phyloP scores from a whole-genome alignment of 148 eudicot genomes.

The Cornus kousa region DNA sequence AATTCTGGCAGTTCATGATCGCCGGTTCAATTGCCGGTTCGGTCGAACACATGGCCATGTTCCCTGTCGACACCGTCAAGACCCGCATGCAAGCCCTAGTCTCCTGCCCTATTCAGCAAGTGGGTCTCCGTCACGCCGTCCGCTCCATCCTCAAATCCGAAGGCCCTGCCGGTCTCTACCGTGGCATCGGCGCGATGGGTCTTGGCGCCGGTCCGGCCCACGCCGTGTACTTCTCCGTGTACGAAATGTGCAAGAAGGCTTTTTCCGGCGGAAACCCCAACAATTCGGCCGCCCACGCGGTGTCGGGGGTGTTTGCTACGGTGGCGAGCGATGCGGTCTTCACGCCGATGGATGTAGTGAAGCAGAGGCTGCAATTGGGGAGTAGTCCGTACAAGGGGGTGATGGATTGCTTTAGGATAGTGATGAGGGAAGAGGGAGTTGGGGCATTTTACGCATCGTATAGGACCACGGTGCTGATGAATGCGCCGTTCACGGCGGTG shows the following conservation, averaged over 20 bases:
- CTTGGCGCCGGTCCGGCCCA: slow-evolving; percentile 90
- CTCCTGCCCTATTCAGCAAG: slow-evolving; percentile 61
- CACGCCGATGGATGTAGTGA: slow-evolving; percentile 86
- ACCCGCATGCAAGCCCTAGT: slow-evolving; percentile 84
- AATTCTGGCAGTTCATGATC: slow-evolving; percentile 76
- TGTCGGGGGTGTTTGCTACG: slow-evolving; percentile 65
- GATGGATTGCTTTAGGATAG: slow-evolving; percentile 60
- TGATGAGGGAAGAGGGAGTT: slow-evolving; percentile 64
- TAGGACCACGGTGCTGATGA: slow-evolving; percentile 74
- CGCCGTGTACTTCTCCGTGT: slow-evolving; percentile 69
- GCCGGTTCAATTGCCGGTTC: slow-evolving; percentile 80
- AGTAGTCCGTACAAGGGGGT: slow-evolving; percentile 62
- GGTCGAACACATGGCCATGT: slow-evolving; percentile 90
- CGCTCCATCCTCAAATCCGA: slow-evolving; percentile 55
- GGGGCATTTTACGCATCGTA: slow-evolving; percentile 72
- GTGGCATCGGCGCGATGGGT: slow-evolving; percentile 79
- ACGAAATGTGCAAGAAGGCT: slow-evolving; percentile 54
- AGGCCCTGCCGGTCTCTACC: slow-evolving; percentile 63
- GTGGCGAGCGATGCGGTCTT: slow-evolving; percentile 76
- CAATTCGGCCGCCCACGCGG: slow-evolving; percentile 51
- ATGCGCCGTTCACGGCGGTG: slow-evolving; percentile 71
- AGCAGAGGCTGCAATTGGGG: slow-evolving; percentile 70
- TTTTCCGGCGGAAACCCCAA: slow-evolving; percentile 41
- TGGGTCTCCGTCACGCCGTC: slow-evolving; percentile 43
- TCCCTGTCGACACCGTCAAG: slow-evolving; percentile 75